A percentile compares a stretch with the other conserved stretches of the same genome.
These are phyloP conservation scores for Allomyces javanicus DNA, from an alignment of 192 early-diverging fungal species.

Conservation along the genomic window DNA sequence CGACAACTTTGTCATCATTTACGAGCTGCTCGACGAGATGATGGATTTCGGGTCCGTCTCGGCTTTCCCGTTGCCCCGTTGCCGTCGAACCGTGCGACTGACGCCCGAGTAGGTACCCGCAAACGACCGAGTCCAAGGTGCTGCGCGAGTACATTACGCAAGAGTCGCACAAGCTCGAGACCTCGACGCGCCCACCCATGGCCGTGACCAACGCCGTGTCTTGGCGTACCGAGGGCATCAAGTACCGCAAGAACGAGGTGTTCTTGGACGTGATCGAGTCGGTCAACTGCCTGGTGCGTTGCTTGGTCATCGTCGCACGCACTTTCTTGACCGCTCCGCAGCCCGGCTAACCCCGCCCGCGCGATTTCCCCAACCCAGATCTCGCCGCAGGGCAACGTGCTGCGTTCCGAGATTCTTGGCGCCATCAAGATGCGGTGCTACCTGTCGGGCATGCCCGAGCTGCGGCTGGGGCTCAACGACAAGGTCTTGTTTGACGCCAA, in stretches of 20 bases:
- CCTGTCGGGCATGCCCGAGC: constrained; percentile 69
- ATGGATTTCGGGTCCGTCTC: constrained; percentile 54
- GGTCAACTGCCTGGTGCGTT: constrained; percentile 40
- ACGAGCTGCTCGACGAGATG: constrained; percentile 78
- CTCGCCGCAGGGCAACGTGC: constrained; percentile 35
- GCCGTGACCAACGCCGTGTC: constrained; percentile 53
- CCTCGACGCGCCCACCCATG: constrained; percentile 73
- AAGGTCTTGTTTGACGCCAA: constrained; percentile 87
- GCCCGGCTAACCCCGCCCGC: no score
- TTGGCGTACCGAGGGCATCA: constrained; percentile 48
- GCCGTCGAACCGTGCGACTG: no score
- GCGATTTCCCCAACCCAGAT: constrained; percentile 6
- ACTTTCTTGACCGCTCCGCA: no score
- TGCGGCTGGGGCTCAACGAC: constrained; percentile 68
- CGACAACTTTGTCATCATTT: constrained; percentile 81
- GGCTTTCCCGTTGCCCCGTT: no score
- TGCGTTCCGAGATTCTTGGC: constrained; percentile 56
- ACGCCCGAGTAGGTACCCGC: constrained; percentile 28
- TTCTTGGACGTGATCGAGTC: constrained; percentile 58
- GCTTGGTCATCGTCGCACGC: neutral
- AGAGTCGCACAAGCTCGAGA: constrained; percentile 86
- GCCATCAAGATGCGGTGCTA: constrained; percentile 71
- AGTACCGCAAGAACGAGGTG: constrained; percentile 55
- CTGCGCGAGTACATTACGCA: constrained; percentile 91
- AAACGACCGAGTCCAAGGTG: constrained; percentile 75